These are phyloP conservation scores for Adansonia rubrostipa DNA, from an alignment of 441 rosid genomes.

Conservation along the genomic window DNA sequence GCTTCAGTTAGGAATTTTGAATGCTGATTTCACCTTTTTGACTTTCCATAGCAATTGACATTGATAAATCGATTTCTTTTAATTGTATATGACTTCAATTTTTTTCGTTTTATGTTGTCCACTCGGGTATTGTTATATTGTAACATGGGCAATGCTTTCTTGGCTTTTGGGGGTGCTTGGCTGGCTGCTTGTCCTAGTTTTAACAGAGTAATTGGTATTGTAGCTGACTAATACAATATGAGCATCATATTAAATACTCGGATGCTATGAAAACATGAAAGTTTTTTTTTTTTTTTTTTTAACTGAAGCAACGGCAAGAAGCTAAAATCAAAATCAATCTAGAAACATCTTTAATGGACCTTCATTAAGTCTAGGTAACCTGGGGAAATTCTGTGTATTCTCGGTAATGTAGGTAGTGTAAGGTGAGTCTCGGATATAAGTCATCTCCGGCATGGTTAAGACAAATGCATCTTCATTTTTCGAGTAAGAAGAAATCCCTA, in stretches of 20 bases:
- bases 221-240: background rate
- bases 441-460: too few relatives aligned
- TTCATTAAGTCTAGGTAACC: too few relatives aligned
- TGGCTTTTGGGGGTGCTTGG: too few relatives aligned
- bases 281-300: background rate
- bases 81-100: slow-evolving; percentile 39
- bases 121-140: slow-evolving; percentile 21
- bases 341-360: background rate
- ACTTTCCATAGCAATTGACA: slow-evolving; percentile 27
- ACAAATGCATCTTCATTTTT: too few relatives aligned
- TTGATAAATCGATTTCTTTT: slow-evolving; percentile 36
- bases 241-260: background rate
- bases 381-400: too few relatives aligned
- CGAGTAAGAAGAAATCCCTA: too few relatives aligned
- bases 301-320: background rate
- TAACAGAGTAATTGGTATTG: background rate
- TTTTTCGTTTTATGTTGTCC: background rate
- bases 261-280: background rate
- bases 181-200: background rate
- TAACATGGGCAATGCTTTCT: background rate
- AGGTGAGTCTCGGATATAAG: too few relatives aligned
- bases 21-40: slow-evolving; percentile 25
- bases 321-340: background rate
- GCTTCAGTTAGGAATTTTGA: slow-evolving; percentile 33
- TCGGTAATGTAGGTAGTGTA: too few relatives aligned